Conservation (phyloP, 179 eudicot genomes). For the Actinidia arguta region DNA sequence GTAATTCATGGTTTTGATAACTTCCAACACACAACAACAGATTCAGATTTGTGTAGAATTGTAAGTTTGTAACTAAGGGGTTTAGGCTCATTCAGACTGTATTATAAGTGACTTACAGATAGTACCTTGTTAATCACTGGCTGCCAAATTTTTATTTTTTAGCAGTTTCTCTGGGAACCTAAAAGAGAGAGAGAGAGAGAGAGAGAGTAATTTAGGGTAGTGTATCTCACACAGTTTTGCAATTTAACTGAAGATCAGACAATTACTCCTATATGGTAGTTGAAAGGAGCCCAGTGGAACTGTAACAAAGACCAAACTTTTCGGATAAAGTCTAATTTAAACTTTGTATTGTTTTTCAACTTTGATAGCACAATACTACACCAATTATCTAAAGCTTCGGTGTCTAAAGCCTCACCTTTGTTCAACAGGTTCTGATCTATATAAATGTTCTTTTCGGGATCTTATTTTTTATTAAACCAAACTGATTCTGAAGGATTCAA, state of each 20-base stretch:
- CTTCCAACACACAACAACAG: not conserved
- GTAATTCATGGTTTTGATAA: not conserved
- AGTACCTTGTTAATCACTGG: not conserved
- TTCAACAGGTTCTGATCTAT: not conserved
- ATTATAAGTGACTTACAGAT: not conserved
- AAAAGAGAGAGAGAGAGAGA: too few relatives aligned
- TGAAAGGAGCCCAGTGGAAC: not conserved
- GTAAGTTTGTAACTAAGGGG: not conserved
- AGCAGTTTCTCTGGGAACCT: not conserved
- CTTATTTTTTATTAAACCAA: not conserved
- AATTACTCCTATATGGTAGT: not conserved
- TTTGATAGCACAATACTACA: not conserved
- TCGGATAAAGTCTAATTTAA: not conserved
- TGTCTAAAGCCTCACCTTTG: not conserved
- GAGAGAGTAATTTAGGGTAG: not conserved
- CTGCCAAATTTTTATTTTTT: not conserved
- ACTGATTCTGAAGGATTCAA: too few relatives aligned
- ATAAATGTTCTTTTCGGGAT: not conserved
- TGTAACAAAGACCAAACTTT: not conserved
- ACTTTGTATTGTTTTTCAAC: not conserved
- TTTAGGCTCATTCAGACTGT: too few relatives aligned
- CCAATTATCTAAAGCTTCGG: not conserved
- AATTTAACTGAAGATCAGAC: not conserved
- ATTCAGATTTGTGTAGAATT: not conserved
- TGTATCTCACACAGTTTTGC: not conserved